Conservation (phyloP, 1,139 yeast genomes). For the Protomyces pachydermus region DNA sequence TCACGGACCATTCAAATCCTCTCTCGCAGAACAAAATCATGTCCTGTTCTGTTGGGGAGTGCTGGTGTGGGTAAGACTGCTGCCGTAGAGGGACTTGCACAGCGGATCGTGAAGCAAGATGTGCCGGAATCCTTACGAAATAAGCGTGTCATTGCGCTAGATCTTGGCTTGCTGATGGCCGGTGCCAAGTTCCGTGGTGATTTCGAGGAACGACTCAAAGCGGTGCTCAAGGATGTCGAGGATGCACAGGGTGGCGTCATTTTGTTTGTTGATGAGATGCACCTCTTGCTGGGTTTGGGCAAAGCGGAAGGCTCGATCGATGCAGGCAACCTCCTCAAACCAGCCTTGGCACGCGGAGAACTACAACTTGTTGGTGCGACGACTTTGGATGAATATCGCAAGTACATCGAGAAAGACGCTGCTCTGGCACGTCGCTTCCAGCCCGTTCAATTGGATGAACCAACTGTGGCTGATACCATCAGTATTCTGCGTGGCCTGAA, state of each 20-base stretch:
- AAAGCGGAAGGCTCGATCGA: conserved; percentile 95
- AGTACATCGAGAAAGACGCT: conserved; percentile 86
- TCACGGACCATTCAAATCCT: conserved; percentile 85
- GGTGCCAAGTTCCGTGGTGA: conserved; percentile 96
- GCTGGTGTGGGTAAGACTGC: conserved; percentile 99
- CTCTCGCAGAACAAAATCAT: conserved; percentile 87
- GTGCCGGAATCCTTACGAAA: conserved; percentile 92
- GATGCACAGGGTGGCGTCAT: conserved; percentile 72
- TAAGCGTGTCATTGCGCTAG: conserved; percentile 75
- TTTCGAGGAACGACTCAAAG: conserved; percentile 83
- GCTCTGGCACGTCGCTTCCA: conserved; percentile 90
- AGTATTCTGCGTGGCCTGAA: conserved; percentile 88
- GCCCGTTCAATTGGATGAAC: conserved; percentile 80
- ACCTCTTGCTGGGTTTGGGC: conserved; percentile 84
- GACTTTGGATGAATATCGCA: conserved; percentile 77
- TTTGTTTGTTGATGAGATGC: conserved; percentile 87
- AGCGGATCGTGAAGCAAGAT: conserved; percentile 73
- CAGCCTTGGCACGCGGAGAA: conserved; percentile 89
- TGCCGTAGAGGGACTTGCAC: conserved; percentile 93
- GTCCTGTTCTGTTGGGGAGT: conserved; percentile 87
- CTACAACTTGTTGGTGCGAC: conserved; percentile 96
- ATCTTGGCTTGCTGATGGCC: conserved; percentile 80
- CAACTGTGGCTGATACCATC: conserved; percentile 87
- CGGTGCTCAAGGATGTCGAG: conserved; percentile 80
- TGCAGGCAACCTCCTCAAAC: conserved; percentile 87